Evolutionary conservation across 2,329 filamentous ascomycete genomes (phyloP).

Genomic region (Monosporascus sp.): DNA sequence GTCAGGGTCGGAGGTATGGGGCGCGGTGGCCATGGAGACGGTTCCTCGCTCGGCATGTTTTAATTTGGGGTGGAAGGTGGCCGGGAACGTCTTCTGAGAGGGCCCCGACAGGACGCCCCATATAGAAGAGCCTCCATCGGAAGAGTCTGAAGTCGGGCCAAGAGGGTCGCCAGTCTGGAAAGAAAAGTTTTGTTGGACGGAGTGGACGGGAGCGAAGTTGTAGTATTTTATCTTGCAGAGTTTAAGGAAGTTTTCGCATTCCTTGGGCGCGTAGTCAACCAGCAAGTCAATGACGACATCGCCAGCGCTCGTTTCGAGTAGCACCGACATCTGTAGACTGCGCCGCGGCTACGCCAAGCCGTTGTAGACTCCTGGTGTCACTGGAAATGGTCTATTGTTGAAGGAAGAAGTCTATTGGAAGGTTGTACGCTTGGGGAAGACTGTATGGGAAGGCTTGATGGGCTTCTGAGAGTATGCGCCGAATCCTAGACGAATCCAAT

Average conservation of each 20-base stretch:
- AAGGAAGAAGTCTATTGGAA: too few species aligned
- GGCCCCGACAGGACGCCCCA: constrained; percentile 76
- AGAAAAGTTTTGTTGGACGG: constrained; percentile 89
- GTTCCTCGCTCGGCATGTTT: constrained; percentile 88
- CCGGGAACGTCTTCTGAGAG: constrained; percentile 70
- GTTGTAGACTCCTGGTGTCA: background rate
- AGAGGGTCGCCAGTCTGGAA: constrained; percentile 95
- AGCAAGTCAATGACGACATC: constrained; percentile 94
- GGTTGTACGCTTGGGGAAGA: too few species aligned
- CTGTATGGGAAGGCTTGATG: too few species aligned
- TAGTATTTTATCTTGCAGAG: constrained; percentile 99
- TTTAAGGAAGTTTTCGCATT: constrained; percentile 97
- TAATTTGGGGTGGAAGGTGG: constrained; percentile 80
- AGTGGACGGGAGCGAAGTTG: constrained; percentile 92
- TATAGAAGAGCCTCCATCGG: constrained; percentile 89
- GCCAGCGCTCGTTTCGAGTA: constrained; percentile 87
- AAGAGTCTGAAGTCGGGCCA: constrained; percentile 75
- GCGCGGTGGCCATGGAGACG: constrained; percentile 95
- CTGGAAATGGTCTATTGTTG: too few species aligned
- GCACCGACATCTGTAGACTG: constrained; percentile 68
- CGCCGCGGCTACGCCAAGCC: background rate
- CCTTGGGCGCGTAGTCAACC: constrained; percentile 81
- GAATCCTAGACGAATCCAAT: too few species aligned
- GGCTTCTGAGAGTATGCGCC: too few species aligned
- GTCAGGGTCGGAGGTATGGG: constrained; percentile 71